A percentile compares a stretch with the other conserved stretches of the same genome.
Evolutionary conservation across 129 eudicot genomes (phyloP).

Genomic region (Tagetes erecta): DNA sequence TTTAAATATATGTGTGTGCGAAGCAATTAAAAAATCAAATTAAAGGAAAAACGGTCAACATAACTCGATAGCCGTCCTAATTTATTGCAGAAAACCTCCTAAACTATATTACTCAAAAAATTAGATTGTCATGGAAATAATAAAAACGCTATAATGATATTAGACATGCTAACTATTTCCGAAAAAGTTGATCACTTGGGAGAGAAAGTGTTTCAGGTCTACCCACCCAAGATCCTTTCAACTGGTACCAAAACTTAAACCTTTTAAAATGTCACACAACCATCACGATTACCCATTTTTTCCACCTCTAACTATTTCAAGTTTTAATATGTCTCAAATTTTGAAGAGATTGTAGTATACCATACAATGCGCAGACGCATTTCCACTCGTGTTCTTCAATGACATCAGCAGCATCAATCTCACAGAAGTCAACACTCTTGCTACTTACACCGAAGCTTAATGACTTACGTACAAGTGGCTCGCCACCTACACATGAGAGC

Average conservation of each 20-base stretch:
- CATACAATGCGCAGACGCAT: slow-evolving; percentile 73
- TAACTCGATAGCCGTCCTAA: background rate
- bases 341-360: slow-evolving; percentile 34
- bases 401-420: slow-evolving; percentile 77
- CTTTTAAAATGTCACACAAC: background rate
- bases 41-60: background rate
- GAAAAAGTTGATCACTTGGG: background rate
- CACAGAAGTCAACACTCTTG: slow-evolving; percentile 40
- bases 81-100: background rate
- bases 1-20: too few relatives aligned
- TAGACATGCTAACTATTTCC: background rate
- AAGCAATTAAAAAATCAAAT: background rate
- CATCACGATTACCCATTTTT: background rate
- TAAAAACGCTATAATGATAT: background rate
- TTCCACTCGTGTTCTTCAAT: slow-evolving; percentile 87
- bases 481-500: slow-evolving; percentile 55
- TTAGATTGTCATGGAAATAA: background rate
- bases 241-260: background rate
- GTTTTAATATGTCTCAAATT: background rate
- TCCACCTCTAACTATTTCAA: background rate
- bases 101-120: background rate
- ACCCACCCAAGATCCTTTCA: background rate
- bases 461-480: slow-evolving; percentile 60
- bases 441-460: slow-evolving; percentile 40
- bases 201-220: background rate